These are phyloP conservation scores for Heliocybe sulcata DNA, from an alignment of 1,284 basidiomycete genomes.

Conservation along the genomic window DNA sequence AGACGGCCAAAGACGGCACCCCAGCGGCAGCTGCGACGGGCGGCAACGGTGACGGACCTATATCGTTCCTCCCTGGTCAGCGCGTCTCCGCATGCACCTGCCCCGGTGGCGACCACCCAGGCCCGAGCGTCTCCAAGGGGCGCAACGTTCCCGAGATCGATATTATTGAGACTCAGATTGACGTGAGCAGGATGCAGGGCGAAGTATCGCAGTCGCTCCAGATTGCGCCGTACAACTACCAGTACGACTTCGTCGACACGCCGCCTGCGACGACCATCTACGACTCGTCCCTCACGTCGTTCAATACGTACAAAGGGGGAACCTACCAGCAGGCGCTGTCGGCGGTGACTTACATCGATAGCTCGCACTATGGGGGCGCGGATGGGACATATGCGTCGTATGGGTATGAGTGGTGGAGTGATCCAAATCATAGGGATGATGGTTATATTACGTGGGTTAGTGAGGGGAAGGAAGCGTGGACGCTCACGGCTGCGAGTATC, in stretches of 20 bases:
- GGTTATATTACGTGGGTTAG: conserved; percentile 75
- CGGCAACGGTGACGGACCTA: conserved; percentile 31
- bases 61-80: conserved; percentile 50
- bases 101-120: conserved; percentile 55
- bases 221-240: conserved; percentile 71
- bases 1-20: conserved; percentile 48
- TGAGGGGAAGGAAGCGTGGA: conserved; percentile 59
- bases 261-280: conserved; percentile 46
- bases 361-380: conserved; percentile 37
- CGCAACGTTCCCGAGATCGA: conserved; percentile 63
- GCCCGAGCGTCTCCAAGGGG: conserved; percentile 41
- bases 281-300: conserved; percentile 39
- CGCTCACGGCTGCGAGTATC: conserved; percentile 48
- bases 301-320: conserved; percentile 75
- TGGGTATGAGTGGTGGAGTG: conserved; percentile 71
- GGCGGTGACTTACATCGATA: conserved; percentile 50
- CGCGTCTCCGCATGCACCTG: conserved; percentile 49
- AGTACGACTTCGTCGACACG: conserved; percentile 55
- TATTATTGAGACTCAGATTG: conserved; percentile 53
- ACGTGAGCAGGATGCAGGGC: conserved; percentile 29
- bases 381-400: conserved; percentile 48
- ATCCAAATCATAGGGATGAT: conserved; percentile 49
- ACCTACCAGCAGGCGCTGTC: conserved; percentile 77
- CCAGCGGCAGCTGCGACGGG: conserved; percentile 47
- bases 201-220: conserved; percentile 78